Conservation (phyloP, 2,329 filamentous ascomycete species). For the Aspergillus arachidicola region DNA sequence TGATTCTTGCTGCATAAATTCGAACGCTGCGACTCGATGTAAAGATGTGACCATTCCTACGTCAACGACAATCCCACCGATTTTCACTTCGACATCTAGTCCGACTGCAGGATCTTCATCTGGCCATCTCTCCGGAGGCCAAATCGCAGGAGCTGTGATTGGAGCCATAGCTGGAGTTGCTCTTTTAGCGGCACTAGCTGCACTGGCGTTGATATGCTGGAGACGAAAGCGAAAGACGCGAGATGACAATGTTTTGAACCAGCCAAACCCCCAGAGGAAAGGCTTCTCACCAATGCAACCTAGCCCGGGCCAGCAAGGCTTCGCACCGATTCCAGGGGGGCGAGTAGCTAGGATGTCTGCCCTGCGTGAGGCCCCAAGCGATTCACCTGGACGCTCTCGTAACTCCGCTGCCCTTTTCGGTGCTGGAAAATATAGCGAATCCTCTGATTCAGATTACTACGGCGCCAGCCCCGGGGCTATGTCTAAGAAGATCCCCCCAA, state of each 20-base stretch:
- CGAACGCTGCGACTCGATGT: conserved; percentile 74
- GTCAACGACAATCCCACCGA: conserved; percentile 61
- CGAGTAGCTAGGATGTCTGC: conserved; percentile 96
- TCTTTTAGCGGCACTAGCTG: conserved; percentile 67
- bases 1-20: conserved; percentile 89
- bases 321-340: conserved; percentile 79
- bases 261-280: conserved; percentile 70
- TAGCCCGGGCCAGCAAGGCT: conserved; percentile 52
- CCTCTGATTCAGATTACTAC: conserved; percentile 67
- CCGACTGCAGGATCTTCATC: conserved; percentile 44
- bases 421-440: conserved; percentile 54
- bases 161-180: conserved; percentile 73
- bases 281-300: conserved; percentile 48
- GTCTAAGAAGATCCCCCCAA: conserved; percentile 50
- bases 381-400: conserved; percentile 60
- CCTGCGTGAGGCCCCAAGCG: conserved; percentile 72
- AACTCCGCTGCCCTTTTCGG: conserved; percentile 52
- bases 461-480: conserved; percentile 73
- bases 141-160: conserved; percentile 87
- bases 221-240: conserved; percentile 61
- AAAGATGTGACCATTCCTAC: conserved; percentile 75
- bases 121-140: conserved; percentile 71
- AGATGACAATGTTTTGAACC: conserved; percentile 81
- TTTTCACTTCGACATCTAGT: conserved; percentile 67
- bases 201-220: conserved; percentile 60